Conservation (phyloP, 257 asterid species). For the Scutellaria galericulata region DNA sequence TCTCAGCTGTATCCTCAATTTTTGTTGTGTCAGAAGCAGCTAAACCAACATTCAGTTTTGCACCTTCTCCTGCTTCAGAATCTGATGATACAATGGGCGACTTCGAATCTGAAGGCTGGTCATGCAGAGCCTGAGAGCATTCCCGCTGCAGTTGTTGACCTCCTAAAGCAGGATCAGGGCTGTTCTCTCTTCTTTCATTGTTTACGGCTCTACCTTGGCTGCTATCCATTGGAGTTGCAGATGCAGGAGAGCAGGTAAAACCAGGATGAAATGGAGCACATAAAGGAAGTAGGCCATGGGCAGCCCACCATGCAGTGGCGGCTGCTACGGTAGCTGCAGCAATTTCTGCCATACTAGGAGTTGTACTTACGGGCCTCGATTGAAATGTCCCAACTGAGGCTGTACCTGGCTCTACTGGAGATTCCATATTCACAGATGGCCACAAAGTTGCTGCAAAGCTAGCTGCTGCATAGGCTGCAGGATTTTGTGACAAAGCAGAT, state of each 20-base stretch:
- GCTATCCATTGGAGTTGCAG: conserved; percentile 51
- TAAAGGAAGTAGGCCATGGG: conserved; percentile 88
- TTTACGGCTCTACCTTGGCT: conserved; percentile 47
- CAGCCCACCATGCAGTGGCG: conserved; percentile 99
- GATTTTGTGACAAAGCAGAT: conserved; percentile 82
- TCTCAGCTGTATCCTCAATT: conserved; percentile 44
- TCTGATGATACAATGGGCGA: conserved; percentile 61
- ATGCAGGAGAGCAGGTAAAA: conserved; percentile 58
- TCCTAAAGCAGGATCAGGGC: conserved; percentile 47
- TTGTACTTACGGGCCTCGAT: conserved; percentile 46
- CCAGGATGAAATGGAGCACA: conserved; percentile 78
- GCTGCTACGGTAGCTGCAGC: conserved; percentile 98
- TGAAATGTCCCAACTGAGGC: conserved; percentile 48
- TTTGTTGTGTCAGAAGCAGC: conserved; percentile 47
- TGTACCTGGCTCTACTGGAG: conserved; percentile 47
- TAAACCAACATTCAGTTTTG: conserved; percentile 44
- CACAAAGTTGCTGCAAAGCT: conserved; percentile 78
- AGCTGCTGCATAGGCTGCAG: conserved; percentile 95
- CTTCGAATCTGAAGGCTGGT: conserved; percentile 54
- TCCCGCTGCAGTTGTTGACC: conserved; percentile 55
- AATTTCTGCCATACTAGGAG: conserved; percentile 78
- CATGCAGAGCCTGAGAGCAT: conserved; percentile 61
- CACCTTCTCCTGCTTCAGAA: conserved; percentile 66
- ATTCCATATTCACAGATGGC: conserved; percentile 62
- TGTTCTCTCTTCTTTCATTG: conserved; percentile 49